Conservation (phyloP, 208 protist genomes). For the Blastocrithidia nonstop region DNA sequence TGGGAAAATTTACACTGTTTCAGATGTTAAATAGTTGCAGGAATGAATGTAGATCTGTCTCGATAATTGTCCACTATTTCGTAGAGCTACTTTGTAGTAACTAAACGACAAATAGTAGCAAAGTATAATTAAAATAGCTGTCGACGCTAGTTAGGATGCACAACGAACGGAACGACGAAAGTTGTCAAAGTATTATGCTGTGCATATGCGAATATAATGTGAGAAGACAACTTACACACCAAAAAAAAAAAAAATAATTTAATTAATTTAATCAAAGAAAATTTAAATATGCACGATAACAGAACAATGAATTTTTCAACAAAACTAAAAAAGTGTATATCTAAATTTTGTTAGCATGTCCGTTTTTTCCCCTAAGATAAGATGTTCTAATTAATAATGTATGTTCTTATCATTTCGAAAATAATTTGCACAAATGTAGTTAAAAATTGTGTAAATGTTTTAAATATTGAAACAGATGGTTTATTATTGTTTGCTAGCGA, state of each 20-base stretch:
- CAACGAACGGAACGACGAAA: constrained; percentile 73
- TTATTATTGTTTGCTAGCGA: no score
- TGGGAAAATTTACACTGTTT: constrained; percentile 94
- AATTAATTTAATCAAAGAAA: no score
- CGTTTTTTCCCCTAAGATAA: no score
- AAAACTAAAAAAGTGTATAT: no score
- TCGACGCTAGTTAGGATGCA: constrained; percentile 65
- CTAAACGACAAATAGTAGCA: constrained; percentile 13
- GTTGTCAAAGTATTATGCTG: constrained; percentile 66
- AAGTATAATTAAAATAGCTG: constrained; percentile 46
- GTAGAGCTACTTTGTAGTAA: constrained; percentile 54
- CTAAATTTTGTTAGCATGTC: no score
- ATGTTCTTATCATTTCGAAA: background rate
- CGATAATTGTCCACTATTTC: constrained; percentile 88
- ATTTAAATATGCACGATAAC: no score
- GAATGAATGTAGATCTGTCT: constrained; percentile 90
- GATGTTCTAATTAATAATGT: background rate
- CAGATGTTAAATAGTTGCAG: constrained; percentile 84
- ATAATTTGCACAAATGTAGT: background rate
- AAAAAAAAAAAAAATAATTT: no score
- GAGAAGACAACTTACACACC: no score
- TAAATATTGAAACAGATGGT: no score
- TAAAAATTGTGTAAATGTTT: no score
- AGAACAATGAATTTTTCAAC: no score
- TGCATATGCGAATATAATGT: constrained; percentile 36